Evolutionary conservation across 352 stramenopile genomes (phyloP).

Genomic region (Pythium pyrilobum): DNA sequence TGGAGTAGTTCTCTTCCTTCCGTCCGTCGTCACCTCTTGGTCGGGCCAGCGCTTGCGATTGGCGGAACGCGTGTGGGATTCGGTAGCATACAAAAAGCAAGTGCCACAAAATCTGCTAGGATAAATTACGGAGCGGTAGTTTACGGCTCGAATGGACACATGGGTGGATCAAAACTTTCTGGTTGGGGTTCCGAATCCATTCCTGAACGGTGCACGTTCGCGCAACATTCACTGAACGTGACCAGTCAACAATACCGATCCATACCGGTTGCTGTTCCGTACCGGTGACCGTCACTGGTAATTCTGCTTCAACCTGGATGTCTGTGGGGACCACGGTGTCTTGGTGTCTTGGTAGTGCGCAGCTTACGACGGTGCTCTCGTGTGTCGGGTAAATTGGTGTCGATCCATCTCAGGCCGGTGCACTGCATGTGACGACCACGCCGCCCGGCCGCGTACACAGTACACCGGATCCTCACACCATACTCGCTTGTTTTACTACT

Average conservation of each 20-base stretch:
- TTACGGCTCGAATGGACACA: not conserved
- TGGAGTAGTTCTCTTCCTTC: not conserved
- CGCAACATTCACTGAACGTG: not conserved
- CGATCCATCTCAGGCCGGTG: too few species aligned
- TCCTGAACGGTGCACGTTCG: not conserved
- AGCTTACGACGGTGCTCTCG: too few species aligned
- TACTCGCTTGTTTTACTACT: too few species aligned
- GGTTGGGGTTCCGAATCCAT: conserved; percentile 10
- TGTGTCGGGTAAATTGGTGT: too few species aligned
- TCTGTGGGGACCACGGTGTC: too few species aligned
- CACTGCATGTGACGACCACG: too few species aligned
- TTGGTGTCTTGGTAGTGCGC: too few species aligned
- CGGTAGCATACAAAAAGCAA: conserved; percentile 10
- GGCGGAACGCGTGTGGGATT: conserved; percentile 9
- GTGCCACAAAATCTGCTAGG: conserved; percentile 1
- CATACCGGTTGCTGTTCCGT: not conserved
- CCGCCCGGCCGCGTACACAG: too few species aligned
- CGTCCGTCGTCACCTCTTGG: too few species aligned
- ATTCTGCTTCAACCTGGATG: too few species aligned
- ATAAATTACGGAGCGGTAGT: not conserved
- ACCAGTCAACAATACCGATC: not conserved
- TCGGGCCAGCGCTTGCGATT: not conserved
- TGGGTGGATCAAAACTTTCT: conserved; percentile 4
- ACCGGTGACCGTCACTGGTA: too few species aligned
- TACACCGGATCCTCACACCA: too few species aligned